Evolutionary conservation across 2,329 filamentous ascomycete genomes (phyloP), one percentile per base, ranked within the genome.

Genomic region (Scorias spongiosa): DNA sequence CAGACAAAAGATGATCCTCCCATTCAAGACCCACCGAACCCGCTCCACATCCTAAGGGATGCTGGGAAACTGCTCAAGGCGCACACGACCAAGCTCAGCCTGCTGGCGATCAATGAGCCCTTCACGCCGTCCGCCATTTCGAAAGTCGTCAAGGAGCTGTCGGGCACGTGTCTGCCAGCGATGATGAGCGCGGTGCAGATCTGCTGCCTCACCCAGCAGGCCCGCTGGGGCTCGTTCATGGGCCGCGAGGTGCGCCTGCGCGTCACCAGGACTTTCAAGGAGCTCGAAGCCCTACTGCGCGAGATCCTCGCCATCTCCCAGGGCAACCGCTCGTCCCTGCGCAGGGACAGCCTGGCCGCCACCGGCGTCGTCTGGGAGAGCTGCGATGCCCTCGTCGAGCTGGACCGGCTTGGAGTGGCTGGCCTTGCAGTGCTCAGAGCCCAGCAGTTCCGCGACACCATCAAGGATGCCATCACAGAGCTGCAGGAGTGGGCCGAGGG

Each of bases 381-480:
- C 6, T 95, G 88, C 55, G 88, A 95, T 62, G 72, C 75, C 7
- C 58, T 93, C 12, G 65, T 77, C 2, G 68, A 69, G 8, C 64
- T 93, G 34, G 74, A 78, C 41, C 70, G 69, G 5, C 64, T 78
- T 18, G 87, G 86, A 0, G 72, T 93, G 5, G 75, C 74, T 0
- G 84, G 81, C 0, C 68, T 87, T 45, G 71, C 89, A 40, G 71
- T 82, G 0, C 69, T 73, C 51, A 87, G 81, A 57, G 81, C 81
- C 1, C 76, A 84, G 52, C 72, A 87, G 58, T 84, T 81, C 63
- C 69, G 78, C 36, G 84, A 84, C 44, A 75, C 82, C 2, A 66
- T 95, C 18, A 76, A 84, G 53, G 89, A 95, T 65, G 82, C 86
- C 0, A 75, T 93, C 52, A 76, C 84, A 49, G 89, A 95, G 64